Percentiles rank a stretch among this genome's conserved stretches.
Evolutionary conservation across 2,329 filamentous ascomycete genomes (phyloP).

Genomic region (Verticillium dahliae): DNA sequence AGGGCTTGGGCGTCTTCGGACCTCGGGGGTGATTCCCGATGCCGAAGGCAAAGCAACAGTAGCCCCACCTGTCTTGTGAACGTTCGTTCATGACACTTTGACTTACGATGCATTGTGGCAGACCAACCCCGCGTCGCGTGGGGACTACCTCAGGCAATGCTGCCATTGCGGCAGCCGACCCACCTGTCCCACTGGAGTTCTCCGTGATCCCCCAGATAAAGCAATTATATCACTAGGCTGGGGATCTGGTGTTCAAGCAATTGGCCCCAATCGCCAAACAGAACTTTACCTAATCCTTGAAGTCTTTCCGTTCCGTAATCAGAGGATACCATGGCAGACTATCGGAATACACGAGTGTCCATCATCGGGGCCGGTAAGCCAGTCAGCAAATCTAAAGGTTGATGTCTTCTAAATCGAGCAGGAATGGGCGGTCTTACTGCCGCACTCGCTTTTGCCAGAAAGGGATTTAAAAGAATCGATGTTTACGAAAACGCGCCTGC

Average conservation of each 20-base stretch:
- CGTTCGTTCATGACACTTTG: no score
- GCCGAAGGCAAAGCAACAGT: no score
- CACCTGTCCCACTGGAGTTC: not conserved
- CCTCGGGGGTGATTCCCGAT: not conserved
- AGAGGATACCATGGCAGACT: constrained; percentile 18
- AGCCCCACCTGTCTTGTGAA: no score
- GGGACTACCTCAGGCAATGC: no score
- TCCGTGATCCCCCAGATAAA: not conserved
- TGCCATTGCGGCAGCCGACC: not conserved
- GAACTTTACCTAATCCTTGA: no score
- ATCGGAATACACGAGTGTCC: constrained; percentile 15
- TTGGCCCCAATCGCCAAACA: no score
- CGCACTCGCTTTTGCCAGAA: constrained; percentile 67
- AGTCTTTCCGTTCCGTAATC: not conserved
- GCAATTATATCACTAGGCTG: not conserved
- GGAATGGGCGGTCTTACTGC: constrained; percentile 73
- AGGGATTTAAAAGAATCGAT: constrained; percentile 65
- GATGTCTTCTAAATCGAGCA: constrained; percentile 16
- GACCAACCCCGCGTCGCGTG: not conserved
- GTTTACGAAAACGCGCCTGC: constrained; percentile 68
- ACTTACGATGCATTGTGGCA: no score
- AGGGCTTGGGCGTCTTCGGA: not conserved
- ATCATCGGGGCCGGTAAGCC: not conserved
- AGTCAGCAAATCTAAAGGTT: no score
- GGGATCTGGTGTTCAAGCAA: not conserved